Evolutionary conservation across 2,329 filamentous ascomycete species (phyloP), one percentile per base, ranked within the genome.

Genomic region (Podosphaera aphanis): DNA sequence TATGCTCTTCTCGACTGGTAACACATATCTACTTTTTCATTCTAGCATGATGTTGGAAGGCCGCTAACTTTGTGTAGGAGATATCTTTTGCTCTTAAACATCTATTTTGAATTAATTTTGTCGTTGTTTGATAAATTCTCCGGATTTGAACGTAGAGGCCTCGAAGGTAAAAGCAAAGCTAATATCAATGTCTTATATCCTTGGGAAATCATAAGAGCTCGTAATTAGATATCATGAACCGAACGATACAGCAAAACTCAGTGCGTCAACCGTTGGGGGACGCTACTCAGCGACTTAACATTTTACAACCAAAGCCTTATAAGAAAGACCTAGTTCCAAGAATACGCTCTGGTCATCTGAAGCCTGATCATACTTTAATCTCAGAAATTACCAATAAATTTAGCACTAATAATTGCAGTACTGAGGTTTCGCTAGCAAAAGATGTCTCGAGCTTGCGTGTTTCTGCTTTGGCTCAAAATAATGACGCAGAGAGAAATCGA

Each of bases 401-500:
- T 35, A 19, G 29, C 16, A 13, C 25, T 13, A 8, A 8, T 19
- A 33, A 44, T 35, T 21, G 16, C 18, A 23, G 27, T 47, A 43
- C 29, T 52, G 45, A 20, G 49, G 50, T 18, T 45, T 27, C 16
- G 11, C 38, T 13, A 44, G 27, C 18, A 21, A 6, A 11, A 39
- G n/a, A 23, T 41, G 44, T 21, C n/a, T 55, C 43, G 19, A 57
- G 60, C 38, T 54, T 55, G 36, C 59, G 57, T n/a, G 50, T 61
- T 21, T 59, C 60, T 7, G 55, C 58, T 5, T 53, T 61, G 33
- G 56, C 58, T 1, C 59, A 60, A 38, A 58, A 60, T 15, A 52
- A 54, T 31, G 51, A 52, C 3, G 45, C 51, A 3, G 55, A 60
- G 35, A 56, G 59, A 1, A 62, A 61, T 18, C 61, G 63, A 25